phyloP scores from a whole-genome alignment of 1,284 basidiomycete species.

The Pascua guehoae region DNA sequence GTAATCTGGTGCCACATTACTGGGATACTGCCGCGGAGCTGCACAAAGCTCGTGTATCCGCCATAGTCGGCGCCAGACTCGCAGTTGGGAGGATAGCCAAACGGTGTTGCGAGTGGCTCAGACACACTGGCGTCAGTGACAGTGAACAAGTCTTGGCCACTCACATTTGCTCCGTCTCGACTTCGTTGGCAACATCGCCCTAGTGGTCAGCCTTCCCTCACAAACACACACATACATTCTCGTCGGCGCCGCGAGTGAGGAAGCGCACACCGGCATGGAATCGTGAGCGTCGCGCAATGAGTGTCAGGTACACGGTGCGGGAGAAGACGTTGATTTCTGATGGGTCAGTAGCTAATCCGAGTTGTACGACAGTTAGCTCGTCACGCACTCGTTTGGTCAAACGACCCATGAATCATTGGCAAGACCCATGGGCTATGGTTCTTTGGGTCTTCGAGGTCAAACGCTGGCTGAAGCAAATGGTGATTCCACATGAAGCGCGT shows the following conservation, averaged over 20 bases:
- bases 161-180: constrained; percentile 93
- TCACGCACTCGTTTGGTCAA: constrained; percentile 91
- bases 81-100: constrained; percentile 59
- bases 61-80: constrained; percentile 48
- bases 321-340: constrained; percentile 86
- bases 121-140: constrained; percentile 57
- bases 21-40: constrained; percentile 94
- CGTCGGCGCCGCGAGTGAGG: constrained; percentile 89
- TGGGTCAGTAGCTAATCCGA: constrained; percentile 1
- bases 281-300: constrained; percentile 89
- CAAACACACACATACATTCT: constrained; percentile 47
- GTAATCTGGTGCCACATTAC: constrained; percentile 95
- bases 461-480: constrained; percentile 70
- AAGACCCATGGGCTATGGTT: constrained; percentile 77
- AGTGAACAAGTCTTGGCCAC: not conserved
- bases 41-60: constrained; percentile 90
- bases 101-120: constrained; percentile 86
- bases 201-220: constrained; percentile 38
- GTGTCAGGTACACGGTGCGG: constrained; percentile 83
- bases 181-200: constrained; percentile 98
- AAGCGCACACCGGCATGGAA: constrained; percentile 96
- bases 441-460: constrained; percentile 51
- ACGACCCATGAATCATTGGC: constrained; percentile 84
- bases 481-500: constrained; percentile 97
- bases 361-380: too few relatives aligned